Base-by-base conservation (phyloP, 257 asterid species). In the Fraxinus anomala region DNA sequence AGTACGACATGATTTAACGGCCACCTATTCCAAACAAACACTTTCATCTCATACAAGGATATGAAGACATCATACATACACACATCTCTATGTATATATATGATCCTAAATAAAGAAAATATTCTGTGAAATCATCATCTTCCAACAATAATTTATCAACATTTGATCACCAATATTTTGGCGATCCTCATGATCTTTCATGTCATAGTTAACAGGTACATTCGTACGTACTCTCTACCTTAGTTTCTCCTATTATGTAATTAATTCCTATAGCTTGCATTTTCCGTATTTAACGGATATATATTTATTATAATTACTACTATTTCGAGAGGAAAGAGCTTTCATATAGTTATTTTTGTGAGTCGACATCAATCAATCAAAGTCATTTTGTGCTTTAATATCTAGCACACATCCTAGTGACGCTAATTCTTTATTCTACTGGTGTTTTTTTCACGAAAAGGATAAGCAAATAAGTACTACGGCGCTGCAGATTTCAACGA, bases 1-100 rank as follows among this genome's bases (percentile, higher is more conserved):
- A 80, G 77, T 82, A 83, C 44, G 54, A 84, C 89, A 88, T 91
- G 94, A 89, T 76, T 76, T 71, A 89, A 88, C 94, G 82, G 85
- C 86, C 88, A 82, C 75, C 81, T 65, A 68, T 68, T 59, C 80
- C 81, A 82, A 82, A 80, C 87, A 86, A 79, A 75, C 83, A 70
- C 21, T 70, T 28, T 74, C 81, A 65, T 80, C 74, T 78, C 86
- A 69, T 85, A 71, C 73, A 79, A 79, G 77, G 74, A 71, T 81
- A 74, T 40, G 83, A 71, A 65, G 70, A 33, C 79, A 42, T 70
- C 56, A 21, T 71, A 78, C 54, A 3, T 24, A 70, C 14, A 23
- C 30, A 21, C 13, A 21, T 23, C 5, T n/a, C 2, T n/a, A 3
- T 61, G 5, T 61, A 61, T 61, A 61, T 61, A 61, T n/a, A 61